Conservation (phyloP, 352 stramenopile genomes). For the Phytophthora vignae region DNA sequence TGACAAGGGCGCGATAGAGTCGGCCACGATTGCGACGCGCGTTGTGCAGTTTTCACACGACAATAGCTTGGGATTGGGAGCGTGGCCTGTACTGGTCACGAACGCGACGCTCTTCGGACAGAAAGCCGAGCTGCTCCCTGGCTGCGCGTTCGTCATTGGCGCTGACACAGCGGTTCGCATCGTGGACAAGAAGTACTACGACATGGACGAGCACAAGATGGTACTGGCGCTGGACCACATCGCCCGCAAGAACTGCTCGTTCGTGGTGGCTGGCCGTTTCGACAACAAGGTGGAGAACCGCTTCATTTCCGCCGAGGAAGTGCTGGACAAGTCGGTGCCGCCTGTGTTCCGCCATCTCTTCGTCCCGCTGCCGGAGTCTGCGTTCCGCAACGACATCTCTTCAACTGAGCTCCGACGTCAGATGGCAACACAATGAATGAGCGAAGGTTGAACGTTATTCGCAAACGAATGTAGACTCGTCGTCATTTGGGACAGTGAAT, state of each 20-base stretch:
- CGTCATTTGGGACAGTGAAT: too few relatives aligned
- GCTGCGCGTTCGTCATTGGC: slow-evolving; percentile 88
- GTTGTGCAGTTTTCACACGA: slow-evolving; percentile 59
- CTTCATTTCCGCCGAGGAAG: slow-evolving; percentile 69
- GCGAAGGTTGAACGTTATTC: too few relatives aligned
- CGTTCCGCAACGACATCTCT: slow-evolving; percentile 90
- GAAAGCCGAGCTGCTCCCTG: slow-evolving; percentile 81
- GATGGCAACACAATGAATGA: slow-evolving; percentile 20
- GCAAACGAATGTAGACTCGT: too few relatives aligned
- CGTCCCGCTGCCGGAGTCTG: slow-evolving; percentile 65
- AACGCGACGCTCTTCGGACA: slow-evolving; percentile 82
- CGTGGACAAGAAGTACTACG: slow-evolving; percentile 93
- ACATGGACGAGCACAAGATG: slow-evolving; percentile 77
- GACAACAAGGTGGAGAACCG: slow-evolving; percentile 56
- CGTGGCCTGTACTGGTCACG: slow-evolving; percentile 80
- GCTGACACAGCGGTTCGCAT: slow-evolving; percentile 90
- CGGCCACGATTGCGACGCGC: slow-evolving; percentile 46
- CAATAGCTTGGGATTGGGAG: slow-evolving; percentile 26
- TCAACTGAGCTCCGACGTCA: slow-evolving; percentile 81
- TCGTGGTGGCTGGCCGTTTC: slow-evolving; percentile 89
- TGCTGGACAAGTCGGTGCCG: slow-evolving; percentile 56
- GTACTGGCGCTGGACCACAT: slow-evolving; percentile 79
- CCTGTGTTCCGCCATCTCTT: slow-evolving; percentile 71
- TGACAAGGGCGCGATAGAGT: slow-evolving; percentile 76
- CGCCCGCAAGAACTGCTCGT: slow-evolving; percentile 64